These are phyloP conservation scores for Emericellopsis terricola DNA, from an alignment of 495 filamentous ascomycete species.

Conservation along the genomic window DNA sequence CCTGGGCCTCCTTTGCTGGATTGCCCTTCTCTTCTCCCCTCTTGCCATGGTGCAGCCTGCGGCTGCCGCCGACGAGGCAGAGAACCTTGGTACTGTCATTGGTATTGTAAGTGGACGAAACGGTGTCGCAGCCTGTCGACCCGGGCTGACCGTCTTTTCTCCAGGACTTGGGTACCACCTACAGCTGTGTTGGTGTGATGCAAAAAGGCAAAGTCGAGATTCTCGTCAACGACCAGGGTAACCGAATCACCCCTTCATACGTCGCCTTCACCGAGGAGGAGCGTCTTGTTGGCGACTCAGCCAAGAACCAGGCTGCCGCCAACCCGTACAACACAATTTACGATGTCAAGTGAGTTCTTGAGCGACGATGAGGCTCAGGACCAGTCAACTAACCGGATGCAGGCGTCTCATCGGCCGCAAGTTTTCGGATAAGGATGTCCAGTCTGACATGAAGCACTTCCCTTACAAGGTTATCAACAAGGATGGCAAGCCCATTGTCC, in stretches of 20 bases:
- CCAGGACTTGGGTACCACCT: conserved; percentile 87
- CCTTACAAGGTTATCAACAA: conserved; percentile 72
- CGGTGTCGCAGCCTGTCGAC: background rate
- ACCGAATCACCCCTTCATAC: conserved; percentile 97
- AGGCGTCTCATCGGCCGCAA: conserved; percentile 86
- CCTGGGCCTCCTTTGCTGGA: conserved; percentile 62
- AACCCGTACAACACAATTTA: conserved; percentile 83
- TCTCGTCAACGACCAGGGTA: conserved; percentile 84
- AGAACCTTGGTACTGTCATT: conserved; percentile 79
- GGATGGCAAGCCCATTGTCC: conserved; percentile 65
- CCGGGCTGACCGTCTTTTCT: conserved; percentile 4
- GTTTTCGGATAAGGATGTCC: conserved; percentile 69
- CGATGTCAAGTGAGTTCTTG: conserved; percentile 66
- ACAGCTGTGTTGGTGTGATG: conserved; percentile 99
- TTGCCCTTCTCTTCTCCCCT: conserved; percentile 62
- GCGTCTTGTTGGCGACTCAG: conserved; percentile 91
- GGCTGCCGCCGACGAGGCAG: conserved; percentile 47
- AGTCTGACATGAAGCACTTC: conserved; percentile 76
- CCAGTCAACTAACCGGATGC: conserved; percentile 2
- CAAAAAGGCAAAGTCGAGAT: conserved; percentile 97
- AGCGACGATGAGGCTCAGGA: background rate
- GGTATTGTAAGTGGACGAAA: conserved; percentile 47
- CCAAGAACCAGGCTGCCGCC: conserved; percentile 96
- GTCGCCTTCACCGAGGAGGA: conserved; percentile 98
- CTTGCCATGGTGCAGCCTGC: conserved; percentile 56